Percentiles rank a stretch among this genome's conserved stretches.
phyloP scores from a whole-genome alignment of 1,284 basidiomycete genomes.

The Ustilago crameri region DNA sequence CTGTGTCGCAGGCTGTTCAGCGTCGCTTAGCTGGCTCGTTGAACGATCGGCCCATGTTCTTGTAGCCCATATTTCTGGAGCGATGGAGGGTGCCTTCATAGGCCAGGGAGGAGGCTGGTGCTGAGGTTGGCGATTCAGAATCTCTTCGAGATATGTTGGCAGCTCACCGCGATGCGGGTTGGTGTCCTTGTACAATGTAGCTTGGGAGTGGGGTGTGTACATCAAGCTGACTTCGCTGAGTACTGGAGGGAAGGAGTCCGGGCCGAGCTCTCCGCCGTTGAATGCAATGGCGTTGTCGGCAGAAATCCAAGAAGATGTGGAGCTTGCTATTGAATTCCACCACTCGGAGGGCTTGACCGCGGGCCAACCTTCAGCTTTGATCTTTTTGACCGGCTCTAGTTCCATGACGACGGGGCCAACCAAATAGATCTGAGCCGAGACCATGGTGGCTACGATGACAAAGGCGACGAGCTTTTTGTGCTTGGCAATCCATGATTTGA shows the following conservation, averaged over 20 bases:
- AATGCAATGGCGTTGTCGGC: background rate
- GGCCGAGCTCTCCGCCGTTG: conserved; percentile 14
- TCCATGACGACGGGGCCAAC: conserved; percentile 39
- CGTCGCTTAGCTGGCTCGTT: conserved; percentile 49
- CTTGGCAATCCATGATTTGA: conserved; percentile 46
- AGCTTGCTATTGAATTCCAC: background rate
- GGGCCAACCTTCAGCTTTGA: conserved; percentile 23
- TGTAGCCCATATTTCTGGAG: conserved; percentile 33
- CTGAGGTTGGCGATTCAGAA: conserved; percentile 44
- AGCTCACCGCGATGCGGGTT: conserved; percentile 59
- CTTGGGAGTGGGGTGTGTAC: conserved; percentile 12
- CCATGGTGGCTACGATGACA: conserved; percentile 35
- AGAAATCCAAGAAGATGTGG: background rate
- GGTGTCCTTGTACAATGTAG: conserved; percentile 35
- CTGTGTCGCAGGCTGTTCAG: conserved; percentile 47
- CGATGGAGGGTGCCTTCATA: conserved; percentile 34
- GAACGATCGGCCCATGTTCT: conserved; percentile 54
- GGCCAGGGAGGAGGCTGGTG: conserved; percentile 47
- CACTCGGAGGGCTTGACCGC: conserved; percentile 30
- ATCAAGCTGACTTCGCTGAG: conserved; percentile 18
- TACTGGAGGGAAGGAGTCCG: conserved; percentile 27
- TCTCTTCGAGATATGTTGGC: conserved; percentile 24
- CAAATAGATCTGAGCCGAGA: conserved; percentile 35
- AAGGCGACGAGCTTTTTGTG: conserved; percentile 46
- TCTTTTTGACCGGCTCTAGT: conserved; percentile 41